phyloP scores from a whole-genome alignment of 768 basidiomycete genomes.

The Saitozyma podzolica region DNA sequence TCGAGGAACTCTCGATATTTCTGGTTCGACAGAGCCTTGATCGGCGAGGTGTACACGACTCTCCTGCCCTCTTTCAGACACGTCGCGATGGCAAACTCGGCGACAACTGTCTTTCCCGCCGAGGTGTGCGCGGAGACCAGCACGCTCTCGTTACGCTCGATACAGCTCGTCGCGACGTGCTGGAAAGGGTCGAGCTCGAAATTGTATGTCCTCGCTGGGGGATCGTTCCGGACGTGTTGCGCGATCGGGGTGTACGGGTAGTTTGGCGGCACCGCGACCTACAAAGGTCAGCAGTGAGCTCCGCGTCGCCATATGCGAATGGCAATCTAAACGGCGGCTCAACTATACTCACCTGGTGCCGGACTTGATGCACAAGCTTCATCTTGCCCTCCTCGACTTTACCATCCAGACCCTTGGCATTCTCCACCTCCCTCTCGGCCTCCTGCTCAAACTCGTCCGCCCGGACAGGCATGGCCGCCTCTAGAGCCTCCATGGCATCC shows the following conservation, averaged over 20 bases:
- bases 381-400: slow-evolving; percentile 50
- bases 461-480: slow-evolving; percentile 64
- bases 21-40: slow-evolving; percentile 98
- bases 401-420: slow-evolving; percentile 81
- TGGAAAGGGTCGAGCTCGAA: slow-evolving; percentile 98
- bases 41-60: slow-evolving; percentile 98
- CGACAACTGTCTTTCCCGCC: slow-evolving; percentile 98
- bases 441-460: slow-evolving; percentile 94
- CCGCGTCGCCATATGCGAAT: not conserved
- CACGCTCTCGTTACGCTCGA: slow-evolving; percentile 95
- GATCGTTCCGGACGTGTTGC: slow-evolving; percentile 83
- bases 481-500: slow-evolving; percentile 15
- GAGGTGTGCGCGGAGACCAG: slow-evolving; percentile 98
- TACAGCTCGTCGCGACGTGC: slow-evolving; percentile 87
- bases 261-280: slow-evolving; percentile 91
- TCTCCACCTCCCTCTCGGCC: slow-evolving; percentile 85
- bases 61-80: slow-evolving; percentile 89
- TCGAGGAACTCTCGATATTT: slow-evolving; percentile 98
- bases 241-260: slow-evolving; percentile 89
- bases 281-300: slow-evolving; percentile 41
- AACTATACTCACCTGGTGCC: slow-evolving; percentile 32
- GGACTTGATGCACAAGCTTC: slow-evolving; percentile 53
- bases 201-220: slow-evolving; percentile 89
- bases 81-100: slow-evolving; percentile 98
- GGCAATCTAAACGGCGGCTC: not conserved